Evolutionary conservation across 2,329 filamentous ascomycete species (phyloP).

Genomic region (Cordyceps cateniannulata): DNA sequence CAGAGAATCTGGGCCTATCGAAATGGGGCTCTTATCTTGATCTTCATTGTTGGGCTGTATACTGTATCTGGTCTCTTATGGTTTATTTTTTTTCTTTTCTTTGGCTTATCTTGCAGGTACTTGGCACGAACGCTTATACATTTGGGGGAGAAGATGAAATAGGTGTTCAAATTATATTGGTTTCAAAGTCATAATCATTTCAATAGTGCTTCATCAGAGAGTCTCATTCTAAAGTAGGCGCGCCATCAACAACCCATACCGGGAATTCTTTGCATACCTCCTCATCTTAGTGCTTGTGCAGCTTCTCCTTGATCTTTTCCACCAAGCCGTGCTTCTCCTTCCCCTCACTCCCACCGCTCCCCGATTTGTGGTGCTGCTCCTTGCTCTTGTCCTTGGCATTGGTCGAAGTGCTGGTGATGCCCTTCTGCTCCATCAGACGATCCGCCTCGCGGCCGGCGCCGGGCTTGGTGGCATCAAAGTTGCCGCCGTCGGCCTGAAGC

Average conservation of each 20-base stretch:
- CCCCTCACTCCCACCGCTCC: background rate
- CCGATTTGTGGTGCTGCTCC: background rate
- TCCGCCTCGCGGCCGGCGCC: constrained; percentile 63
- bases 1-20: no score
- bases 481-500: constrained; percentile 56
- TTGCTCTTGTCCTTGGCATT: background rate
- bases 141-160: background rate
- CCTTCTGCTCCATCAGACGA: constrained; percentile 36
- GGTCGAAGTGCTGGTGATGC: constrained; percentile 5
- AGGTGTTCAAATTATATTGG: background rate
- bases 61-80: background rate
- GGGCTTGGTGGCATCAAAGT: constrained; percentile 58
- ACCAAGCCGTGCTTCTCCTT: constrained; percentile 12
- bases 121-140: background rate
- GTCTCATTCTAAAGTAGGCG: background rate
- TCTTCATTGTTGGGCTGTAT: background rate
- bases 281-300: constrained; percentile 12
- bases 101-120: background rate
- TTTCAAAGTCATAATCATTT: background rate
- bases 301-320: constrained; percentile 13
- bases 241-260: no score
- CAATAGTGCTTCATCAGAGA: background rate
- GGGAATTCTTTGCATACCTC: no score
- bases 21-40: no score
- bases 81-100: background rate